Conservation (phyloP, 345 rosid species). For the Cardamine occulta region DNA sequence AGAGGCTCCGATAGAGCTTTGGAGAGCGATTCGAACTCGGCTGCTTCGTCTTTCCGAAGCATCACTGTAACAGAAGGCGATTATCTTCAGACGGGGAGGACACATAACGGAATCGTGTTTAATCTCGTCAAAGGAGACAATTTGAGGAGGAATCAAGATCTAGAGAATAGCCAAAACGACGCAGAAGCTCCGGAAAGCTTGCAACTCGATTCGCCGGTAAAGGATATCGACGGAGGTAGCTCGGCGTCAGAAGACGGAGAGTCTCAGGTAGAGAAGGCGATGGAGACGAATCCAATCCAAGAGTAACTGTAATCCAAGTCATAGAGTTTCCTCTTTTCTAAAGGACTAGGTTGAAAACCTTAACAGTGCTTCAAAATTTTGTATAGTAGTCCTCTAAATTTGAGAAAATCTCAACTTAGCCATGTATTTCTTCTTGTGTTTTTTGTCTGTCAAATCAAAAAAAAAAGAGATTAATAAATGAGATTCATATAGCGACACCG, state of each 20-base stretch:
- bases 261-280: background rate
- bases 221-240: constrained; percentile 60
- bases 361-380: background rate
- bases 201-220: constrained; percentile 70
- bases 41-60: constrained; percentile 46
- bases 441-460: background rate
- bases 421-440: background rate
- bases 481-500: background rate
- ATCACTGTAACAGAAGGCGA: constrained; percentile 80
- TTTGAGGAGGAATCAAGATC: constrained; percentile 49
- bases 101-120: constrained; percentile 69
- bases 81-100: constrained; percentile 76
- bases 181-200: constrained; percentile 63
- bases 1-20: constrained; percentile 49
- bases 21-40: constrained; percentile 51
- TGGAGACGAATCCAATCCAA: background rate
- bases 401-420: constrained; percentile 1
- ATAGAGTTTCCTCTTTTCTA: background rate
- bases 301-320: constrained; percentile 12
- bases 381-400: constrained; percentile 7
- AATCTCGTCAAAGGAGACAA: constrained; percentile 72
- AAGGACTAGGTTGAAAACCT: constrained; percentile 21
- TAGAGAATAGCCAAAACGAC: constrained; percentile 39
- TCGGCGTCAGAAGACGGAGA: constrained; percentile 68
- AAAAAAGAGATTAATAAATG: background rate